A percentile compares a stretch with the other conserved stretches of the same genome.
These are phyloP conservation scores for Coniochaeta ligniaria DNA, from an alignment of 2,329 filamentous ascomycete species.

Conservation along the genomic window DNA sequence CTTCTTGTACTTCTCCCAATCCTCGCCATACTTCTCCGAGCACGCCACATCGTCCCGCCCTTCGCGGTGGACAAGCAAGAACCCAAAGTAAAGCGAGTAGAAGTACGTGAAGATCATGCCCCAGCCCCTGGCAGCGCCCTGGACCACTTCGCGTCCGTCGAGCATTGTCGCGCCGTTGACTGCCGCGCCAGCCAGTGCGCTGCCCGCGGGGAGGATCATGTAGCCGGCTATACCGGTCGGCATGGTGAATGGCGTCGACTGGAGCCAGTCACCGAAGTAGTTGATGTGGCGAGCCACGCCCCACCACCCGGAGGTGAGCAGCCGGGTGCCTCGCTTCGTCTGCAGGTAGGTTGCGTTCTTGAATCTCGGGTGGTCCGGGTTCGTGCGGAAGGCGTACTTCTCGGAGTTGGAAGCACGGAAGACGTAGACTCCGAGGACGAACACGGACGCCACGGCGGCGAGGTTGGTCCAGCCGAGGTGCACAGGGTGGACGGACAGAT, in stretches of 20 bases:
- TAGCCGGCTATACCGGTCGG: slow-evolving; percentile 84
- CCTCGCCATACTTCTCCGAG: slow-evolving; percentile 79
- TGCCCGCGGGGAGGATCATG: slow-evolving; percentile 53
- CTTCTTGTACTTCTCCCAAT: slow-evolving; percentile 85
- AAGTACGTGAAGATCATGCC: slow-evolving; percentile 90
- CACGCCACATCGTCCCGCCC: slow-evolving; percentile 88
- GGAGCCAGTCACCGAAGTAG: slow-evolving; percentile 91
- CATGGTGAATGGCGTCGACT: slow-evolving; percentile 84
- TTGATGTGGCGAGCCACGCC: slow-evolving; percentile 88
- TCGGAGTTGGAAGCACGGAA: slow-evolving; percentile 92
- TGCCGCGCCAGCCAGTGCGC: slow-evolving; percentile 42
- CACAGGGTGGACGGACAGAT: slow-evolving; percentile 75
- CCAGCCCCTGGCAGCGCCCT: slow-evolving; percentile 70
- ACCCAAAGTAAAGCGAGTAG: slow-evolving; percentile 85
- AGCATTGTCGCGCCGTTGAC: slow-evolving; percentile 32
- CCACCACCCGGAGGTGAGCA: slow-evolving; percentile 90
- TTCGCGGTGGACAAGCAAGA: slow-evolving; percentile 81
- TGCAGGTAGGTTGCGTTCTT: slow-evolving; percentile 78
- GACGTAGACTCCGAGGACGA: slow-evolving; percentile 73
- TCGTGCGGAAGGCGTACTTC: slow-evolving; percentile 89
- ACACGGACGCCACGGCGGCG: slow-evolving; percentile 56
- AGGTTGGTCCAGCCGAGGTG: slow-evolving; percentile 66
- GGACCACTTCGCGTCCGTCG: slow-evolving; percentile 59
- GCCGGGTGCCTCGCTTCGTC: slow-evolving; percentile 72
- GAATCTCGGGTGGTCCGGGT: slow-evolving; percentile 74